These are phyloP conservation scores for Phaffomyces opuntiae DNA, from an alignment of 805 yeast genomes.

Conservation along the genomic window DNA sequence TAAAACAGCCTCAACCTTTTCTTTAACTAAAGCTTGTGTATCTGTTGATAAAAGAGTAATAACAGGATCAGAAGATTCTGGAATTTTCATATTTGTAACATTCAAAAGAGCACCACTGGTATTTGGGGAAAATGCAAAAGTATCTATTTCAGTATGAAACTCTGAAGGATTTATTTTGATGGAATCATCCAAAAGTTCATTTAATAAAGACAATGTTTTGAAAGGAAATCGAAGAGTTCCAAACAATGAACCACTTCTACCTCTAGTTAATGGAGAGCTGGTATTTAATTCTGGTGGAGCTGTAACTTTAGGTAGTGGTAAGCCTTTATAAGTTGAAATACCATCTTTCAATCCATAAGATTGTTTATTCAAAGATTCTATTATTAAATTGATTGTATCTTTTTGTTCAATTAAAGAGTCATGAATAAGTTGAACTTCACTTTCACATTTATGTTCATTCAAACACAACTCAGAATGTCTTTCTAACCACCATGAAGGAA, in stretches of 20 bases:
- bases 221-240: constrained; percentile 48
- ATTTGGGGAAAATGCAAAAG: constrained; percentile 47
- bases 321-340: constrained; percentile 47
- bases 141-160: constrained; percentile 24
- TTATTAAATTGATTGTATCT: constrained; percentile 37
- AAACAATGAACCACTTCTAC: constrained; percentile 36
- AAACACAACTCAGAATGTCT: constrained; percentile 83
- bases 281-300: constrained; percentile 15
- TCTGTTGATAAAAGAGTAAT: constrained; percentile 57
- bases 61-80: constrained; percentile 59
- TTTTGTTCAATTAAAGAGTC: constrained; percentile 72
- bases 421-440: constrained; percentile 66
- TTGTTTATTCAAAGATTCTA: constrained; percentile 21
- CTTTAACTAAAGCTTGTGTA: constrained; percentile 51
- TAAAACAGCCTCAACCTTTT: constrained; percentile 62
- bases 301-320: constrained; percentile 34
- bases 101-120: constrained; percentile 49
- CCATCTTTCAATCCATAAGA: constrained; percentile 10
- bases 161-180: constrained; percentile 69
- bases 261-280: constrained; percentile 23
- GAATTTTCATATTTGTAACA: constrained; percentile 31
- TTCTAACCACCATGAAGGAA: constrained; percentile 97
- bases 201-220: constrained; percentile 48
- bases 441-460: constrained; percentile 76
- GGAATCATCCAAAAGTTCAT: constrained; percentile 70